Base-by-base conservation (phyloP, 2,329 filamentous ascomycete genomes). In the Lachnellula cervina region DNA sequence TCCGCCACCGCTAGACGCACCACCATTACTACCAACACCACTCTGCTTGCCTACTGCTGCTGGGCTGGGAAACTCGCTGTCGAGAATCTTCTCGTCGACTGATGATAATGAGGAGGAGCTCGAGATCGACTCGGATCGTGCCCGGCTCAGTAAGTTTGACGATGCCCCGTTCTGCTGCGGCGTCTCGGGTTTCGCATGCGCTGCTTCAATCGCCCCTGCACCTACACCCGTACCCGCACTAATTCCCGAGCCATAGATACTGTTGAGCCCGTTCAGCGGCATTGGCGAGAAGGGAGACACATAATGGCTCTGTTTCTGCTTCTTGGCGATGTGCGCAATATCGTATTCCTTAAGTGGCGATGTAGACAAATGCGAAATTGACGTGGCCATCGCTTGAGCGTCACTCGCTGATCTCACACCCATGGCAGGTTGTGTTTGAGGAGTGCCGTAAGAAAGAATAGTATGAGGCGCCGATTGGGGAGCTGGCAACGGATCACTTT, bases 81-180 rank as follows among this genome's bases (percentile, higher is more conserved):
- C 59, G 21, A 68, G 52, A 11, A 68, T 53, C 6, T 64, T 51
- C 49, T 68, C 67, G 50, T 70, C 67, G 13, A 73, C 59, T 4
- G 71, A 73, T 21, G 71, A 71, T 37, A 74, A 60, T 9, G 69
- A 72, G n/a, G 72, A 74, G 14, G 62, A 63, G 55, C 66, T 72
- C 7, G 70, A 70, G 11, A 66, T 53, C 17, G 68, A 70, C 16
- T 53, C 47, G 8, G 62, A 62, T 51, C 69, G 56, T 25, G 34
- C 51, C 19, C 52, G 46, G n/a, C 46, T 49, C 28, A 32, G 38
- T 4, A 37, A 21, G 21, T 38, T 25, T 17, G 35, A 13, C 35
- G 52, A 17, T 11, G 37, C 25, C 16, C 49, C 49, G 21, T 51
- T 51, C 23, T 23, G 35, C 35, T 42, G 49, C 37, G 49, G 49